phyloP scores from a whole-genome alignment of 164 flowering plant genomes.

The Nymphaea colorata region DNA sequence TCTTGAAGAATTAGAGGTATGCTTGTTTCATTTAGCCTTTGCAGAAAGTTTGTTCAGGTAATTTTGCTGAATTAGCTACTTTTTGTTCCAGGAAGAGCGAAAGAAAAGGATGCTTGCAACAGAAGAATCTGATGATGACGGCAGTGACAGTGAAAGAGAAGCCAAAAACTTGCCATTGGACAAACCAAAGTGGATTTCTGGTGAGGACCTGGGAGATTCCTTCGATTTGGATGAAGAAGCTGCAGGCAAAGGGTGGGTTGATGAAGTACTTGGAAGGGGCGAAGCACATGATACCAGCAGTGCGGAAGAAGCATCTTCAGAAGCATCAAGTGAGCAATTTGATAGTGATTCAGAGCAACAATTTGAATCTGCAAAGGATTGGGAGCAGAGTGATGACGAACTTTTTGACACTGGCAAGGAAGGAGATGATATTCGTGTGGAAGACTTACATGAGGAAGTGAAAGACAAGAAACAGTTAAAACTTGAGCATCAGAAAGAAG shows the following conservation, averaged over 20 bases:
- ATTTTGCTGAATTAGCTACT: neutral
- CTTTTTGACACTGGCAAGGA: constrained; percentile 28
- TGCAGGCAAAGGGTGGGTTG: constrained; percentile 62
- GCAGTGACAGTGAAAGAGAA: constrained; percentile 26
- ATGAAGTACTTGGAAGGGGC: constrained; percentile 47
- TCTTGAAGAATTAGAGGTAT: constrained; percentile 80
- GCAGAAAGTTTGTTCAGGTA: too few relatives aligned
- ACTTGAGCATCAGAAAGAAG: constrained; percentile 9
- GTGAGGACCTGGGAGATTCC: constrained; percentile 95
- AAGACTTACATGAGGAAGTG: constrained; percentile 7
- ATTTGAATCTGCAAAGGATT: constrained; percentile 45
- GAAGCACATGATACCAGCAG: constrained; percentile 20
- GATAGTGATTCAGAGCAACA: constrained; percentile 12
- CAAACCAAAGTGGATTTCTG: constrained; percentile 45
- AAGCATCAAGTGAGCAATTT: constrained; percentile 32
- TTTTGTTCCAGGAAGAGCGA: constrained; percentile 58
- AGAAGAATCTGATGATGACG: constrained; percentile 72
- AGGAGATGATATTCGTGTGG: constrained; percentile 21
- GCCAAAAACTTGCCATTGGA: constrained; percentile 16
- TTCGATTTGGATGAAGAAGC: constrained; percentile 33
- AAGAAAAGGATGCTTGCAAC: constrained; percentile 67
- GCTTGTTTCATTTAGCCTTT: neutral
- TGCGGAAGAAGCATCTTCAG: constrained; percentile 38
- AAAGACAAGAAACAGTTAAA: constrained; percentile 9
- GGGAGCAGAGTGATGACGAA: constrained; percentile 97